Conservation (phyloP, 1,284 basidiomycete genomes). For the Puccinia hordei region DNA sequence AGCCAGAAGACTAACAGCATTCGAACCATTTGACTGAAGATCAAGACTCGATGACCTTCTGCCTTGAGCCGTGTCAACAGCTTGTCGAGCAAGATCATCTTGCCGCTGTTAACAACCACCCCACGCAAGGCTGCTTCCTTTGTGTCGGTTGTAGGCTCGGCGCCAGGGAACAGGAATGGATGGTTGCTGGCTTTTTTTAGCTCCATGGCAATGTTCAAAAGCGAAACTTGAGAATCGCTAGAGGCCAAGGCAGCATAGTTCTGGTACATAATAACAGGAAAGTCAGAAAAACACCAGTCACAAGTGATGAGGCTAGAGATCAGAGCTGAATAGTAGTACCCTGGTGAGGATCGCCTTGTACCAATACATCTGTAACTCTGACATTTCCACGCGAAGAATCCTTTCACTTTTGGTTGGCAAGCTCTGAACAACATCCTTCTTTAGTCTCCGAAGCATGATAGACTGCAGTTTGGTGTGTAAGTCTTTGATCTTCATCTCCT, state of each 20-base stretch:
- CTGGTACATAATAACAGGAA: neutral
- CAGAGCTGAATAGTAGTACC: conserved; percentile 62
- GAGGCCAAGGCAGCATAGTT: conserved; percentile 31
- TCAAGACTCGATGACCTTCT: conserved; percentile 62
- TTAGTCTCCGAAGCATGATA: conserved; percentile 91
- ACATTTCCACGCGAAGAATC: conserved; percentile 97
- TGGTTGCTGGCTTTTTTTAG: conserved; percentile 69
- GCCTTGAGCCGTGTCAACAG: conserved; percentile 61
- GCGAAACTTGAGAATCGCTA: conserved; percentile 47
- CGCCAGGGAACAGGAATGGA: conserved; percentile 95
- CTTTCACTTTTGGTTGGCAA: conserved; percentile 97
- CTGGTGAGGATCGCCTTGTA: conserved; percentile 99
- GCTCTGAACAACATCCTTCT: conserved; percentile 95
- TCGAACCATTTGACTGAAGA: conserved; percentile 93
- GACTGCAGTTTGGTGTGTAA: conserved; percentile 89
- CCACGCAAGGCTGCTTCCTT: conserved; percentile 70
- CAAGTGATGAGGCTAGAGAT: conserved; percentile 66
- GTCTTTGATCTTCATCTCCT: conserved; percentile 91
- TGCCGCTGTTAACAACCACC: conserved; percentile 62
- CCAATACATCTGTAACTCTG: conserved; percentile 91
- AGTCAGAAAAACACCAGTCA: neutral
- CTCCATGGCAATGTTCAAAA: conserved; percentile 60
- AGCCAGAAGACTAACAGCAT: conserved; percentile 66
- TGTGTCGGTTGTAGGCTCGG: conserved; percentile 74
- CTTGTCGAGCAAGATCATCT: conserved; percentile 63